Evolutionary conservation across 306 rosid species (phyloP).

Genomic region (Vigna nakashimae): DNA sequence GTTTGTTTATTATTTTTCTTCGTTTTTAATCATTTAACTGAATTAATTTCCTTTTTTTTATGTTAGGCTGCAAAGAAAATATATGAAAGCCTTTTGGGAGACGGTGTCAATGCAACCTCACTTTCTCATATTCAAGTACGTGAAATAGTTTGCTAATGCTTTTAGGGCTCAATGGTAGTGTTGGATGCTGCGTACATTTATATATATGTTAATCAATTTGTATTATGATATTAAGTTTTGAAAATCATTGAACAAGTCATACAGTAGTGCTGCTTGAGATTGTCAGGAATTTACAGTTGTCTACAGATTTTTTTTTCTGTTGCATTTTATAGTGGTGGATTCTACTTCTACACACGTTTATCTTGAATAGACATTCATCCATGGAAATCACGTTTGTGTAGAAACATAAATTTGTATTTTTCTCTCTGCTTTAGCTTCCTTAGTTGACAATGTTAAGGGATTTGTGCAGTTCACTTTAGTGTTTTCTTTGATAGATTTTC

Average conservation of each 20-base stretch:
- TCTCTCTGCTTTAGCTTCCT: constrained; percentile 1
- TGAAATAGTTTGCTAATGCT: constrained; percentile 24
- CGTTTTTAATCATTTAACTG: constrained; percentile 26
- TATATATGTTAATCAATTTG: constrained; percentile 21
- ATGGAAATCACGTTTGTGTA: background rate
- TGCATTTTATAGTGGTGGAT: constrained; percentile 8
- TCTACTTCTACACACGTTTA: background rate
- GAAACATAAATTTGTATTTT: background rate
- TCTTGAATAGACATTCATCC: constrained; percentile 1
- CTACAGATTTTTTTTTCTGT: background rate
- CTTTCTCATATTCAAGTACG: constrained; percentile 94
- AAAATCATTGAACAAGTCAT: constrained; percentile 16
- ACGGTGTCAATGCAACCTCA: constrained; percentile 70
- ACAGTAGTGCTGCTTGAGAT: constrained; percentile 19
- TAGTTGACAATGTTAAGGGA: constrained; percentile 17
- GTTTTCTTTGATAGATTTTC: constrained; percentile 25
- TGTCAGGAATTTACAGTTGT: constrained; percentile 15
- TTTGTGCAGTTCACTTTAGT: constrained; percentile 6
- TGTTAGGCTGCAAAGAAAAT: constrained; percentile 92
- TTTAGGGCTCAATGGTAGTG: constrained; percentile 38
- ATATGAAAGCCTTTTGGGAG: constrained; percentile 83
- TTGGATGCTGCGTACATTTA: constrained; percentile 23
- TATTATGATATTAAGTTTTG: background rate
- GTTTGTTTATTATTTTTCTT: background rate
- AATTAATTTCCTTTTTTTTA: constrained; percentile 27